Conservation (phyloP, 768 basidiomycete genomes). For the Glaciozyma martinii region DNA sequence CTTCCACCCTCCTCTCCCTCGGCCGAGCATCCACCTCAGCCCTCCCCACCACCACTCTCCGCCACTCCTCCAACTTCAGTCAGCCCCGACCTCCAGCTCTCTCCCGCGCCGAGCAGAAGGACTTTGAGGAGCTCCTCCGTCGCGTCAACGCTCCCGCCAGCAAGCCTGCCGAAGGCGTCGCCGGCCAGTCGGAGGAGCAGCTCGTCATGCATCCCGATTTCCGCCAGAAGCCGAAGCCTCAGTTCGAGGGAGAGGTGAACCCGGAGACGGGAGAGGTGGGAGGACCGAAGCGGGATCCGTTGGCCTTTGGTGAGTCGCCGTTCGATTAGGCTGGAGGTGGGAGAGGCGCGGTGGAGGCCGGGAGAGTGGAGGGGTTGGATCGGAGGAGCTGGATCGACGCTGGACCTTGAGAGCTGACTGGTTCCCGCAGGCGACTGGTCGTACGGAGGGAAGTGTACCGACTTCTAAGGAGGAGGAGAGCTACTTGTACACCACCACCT, state of each 20-base stretch:
- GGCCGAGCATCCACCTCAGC: background rate
- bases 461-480: conserved; percentile 12
- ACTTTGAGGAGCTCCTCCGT: conserved; percentile 75
- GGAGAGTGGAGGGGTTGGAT: background rate
- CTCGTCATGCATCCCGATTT: conserved; percentile 41
- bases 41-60: conserved; percentile 5
- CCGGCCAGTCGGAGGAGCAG: conserved; percentile 37
- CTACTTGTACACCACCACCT: no score
- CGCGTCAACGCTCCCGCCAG: conserved; percentile 36
- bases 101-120: conserved; percentile 64
- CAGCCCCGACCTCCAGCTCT: conserved; percentile 65
- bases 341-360: background rate
- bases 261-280: conserved; percentile 75
- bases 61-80: conserved; percentile 8
- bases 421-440: conserved; percentile 24
- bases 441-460: conserved; percentile 28
- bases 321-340: background rate
- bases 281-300: conserved; percentile 79
- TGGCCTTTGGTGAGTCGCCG: conserved; percentile 43
- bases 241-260: conserved; percentile 73
- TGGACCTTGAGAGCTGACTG: background rate
- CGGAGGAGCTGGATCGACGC: background rate
- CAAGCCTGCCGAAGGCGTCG: conserved; percentile 43
- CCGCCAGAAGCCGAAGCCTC: conserved; percentile 48
- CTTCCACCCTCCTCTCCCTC: background rate